Evolutionary conservation across 306 rosid genomes (phyloP).

Genomic region (Sechiopsis laciniata): DNA sequence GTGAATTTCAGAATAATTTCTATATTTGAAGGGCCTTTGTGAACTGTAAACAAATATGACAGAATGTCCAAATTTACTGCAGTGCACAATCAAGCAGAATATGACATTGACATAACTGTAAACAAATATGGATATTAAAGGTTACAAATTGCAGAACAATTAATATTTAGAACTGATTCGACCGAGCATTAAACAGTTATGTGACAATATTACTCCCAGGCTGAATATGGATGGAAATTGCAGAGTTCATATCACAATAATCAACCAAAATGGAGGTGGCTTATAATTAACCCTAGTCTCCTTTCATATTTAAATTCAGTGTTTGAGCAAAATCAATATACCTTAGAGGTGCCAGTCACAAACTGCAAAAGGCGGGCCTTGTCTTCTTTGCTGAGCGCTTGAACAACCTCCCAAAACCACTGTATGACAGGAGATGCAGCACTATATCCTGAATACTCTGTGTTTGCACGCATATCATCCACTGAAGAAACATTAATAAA

Average conservation of each 20-base stretch:
- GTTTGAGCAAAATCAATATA: constrained; percentile 26
- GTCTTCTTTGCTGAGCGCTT: constrained; percentile 88
- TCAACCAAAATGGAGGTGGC: not conserved
- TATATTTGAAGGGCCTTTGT: not conserved
- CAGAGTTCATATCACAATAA: not conserved
- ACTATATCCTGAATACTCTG: constrained; percentile 90
- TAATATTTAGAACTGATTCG: not conserved
- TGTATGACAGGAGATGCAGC: constrained; percentile 75
- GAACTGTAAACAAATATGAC: not conserved
- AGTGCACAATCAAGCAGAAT: no score
- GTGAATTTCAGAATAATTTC: not conserved
- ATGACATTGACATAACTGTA: not conserved
- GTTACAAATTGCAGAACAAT: not conserved
- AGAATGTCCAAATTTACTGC: no score
- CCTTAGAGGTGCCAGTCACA: constrained; percentile 99
- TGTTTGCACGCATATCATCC: constrained; percentile 95
- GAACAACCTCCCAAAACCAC: constrained; percentile 98
- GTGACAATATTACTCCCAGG: not conserved
- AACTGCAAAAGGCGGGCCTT: constrained; percentile 97
- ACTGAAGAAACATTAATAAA: constrained; percentile 42
- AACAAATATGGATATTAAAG: not conserved
- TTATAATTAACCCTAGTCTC: not conserved
- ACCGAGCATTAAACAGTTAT: not conserved
- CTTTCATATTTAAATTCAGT: not conserved
- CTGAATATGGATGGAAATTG: not conserved